Percentiles rank a stretch among this genome's conserved stretches.
phyloP scores from a whole-genome alignment of 1,284 basidiomycete genomes.

The Ceratobasidium sp. region DNA sequence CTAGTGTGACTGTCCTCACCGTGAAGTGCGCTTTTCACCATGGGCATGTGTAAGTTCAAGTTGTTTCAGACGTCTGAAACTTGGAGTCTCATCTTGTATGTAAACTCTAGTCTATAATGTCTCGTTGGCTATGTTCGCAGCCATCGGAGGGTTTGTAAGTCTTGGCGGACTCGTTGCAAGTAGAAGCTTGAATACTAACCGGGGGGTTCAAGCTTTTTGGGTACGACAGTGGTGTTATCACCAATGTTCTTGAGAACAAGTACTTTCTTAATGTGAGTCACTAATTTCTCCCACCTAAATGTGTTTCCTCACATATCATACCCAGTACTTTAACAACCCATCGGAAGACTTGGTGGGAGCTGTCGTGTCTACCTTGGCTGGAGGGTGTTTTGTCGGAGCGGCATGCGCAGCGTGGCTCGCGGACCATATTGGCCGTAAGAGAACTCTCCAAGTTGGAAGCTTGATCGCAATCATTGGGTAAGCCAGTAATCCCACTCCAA shows the following conservation, averaged over 20 bases:
- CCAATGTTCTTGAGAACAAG: conserved; percentile 29
- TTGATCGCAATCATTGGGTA: conserved; percentile 24
- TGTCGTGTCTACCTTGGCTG: conserved; percentile 21
- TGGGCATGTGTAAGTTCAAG: conserved; percentile 29
- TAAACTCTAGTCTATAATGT: conserved; percentile 22
- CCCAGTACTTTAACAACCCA: conserved; percentile 15
- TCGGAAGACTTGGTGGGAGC: conserved; percentile 16
- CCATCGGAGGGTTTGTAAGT: conserved; percentile 31
- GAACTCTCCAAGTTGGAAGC: conserved; percentile 19
- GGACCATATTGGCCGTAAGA: conserved; percentile 27
- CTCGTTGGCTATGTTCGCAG: conserved; percentile 26
- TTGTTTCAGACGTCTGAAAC: neutral
- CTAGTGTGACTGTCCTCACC: neutral
- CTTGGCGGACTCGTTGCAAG: neutral
- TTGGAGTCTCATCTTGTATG: neutral
- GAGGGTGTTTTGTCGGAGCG: conserved; percentile 29
- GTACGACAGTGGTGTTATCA: conserved; percentile 35
- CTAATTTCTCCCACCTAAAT: neutral
- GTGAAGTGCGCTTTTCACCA: conserved; percentile 13
- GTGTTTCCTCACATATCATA: neutral
- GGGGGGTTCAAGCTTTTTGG: conserved; percentile 7
- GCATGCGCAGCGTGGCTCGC: conserved; percentile 22
- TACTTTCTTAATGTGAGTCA: conserved; percentile 13
- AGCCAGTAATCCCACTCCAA: neutral
- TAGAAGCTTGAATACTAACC: neutral